Percentiles rank a stretch among this genome's conserved stretches.
These are phyloP conservation scores for Sporothrix curviconia DNA, from an alignment of 2,329 filamentous ascomycete species.

Conservation along the genomic window DNA sequence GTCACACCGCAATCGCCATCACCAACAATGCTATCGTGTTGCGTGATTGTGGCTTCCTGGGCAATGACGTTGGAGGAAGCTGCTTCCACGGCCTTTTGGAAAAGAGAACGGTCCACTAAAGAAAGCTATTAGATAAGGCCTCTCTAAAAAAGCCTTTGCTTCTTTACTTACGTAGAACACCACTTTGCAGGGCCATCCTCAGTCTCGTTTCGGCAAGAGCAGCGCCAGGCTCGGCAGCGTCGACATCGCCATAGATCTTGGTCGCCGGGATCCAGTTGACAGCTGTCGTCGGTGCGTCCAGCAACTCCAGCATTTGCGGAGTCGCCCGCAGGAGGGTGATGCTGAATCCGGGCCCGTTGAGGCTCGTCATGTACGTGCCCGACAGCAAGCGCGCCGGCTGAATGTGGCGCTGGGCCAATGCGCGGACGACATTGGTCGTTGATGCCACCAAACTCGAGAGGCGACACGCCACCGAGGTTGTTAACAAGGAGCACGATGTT, in stretches of 20 bases:
- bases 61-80: slow-evolving; percentile 21
- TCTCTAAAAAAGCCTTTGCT: too few relatives aligned
- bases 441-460: slow-evolving; percentile 65
- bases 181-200: background rate
- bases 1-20: slow-evolving; percentile 66
- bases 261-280: slow-evolving; percentile 52
- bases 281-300: slow-evolving; percentile 63
- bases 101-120: background rate
- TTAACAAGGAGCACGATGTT: slow-evolving; percentile 55
- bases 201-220: background rate
- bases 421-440: slow-evolving; percentile 58
- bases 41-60: slow-evolving; percentile 64
- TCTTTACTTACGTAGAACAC: background rate
- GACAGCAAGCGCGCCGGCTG: slow-evolving; percentile 56
- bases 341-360: slow-evolving; percentile 70
- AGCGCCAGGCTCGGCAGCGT: background rate
- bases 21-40: slow-evolving; percentile 73
- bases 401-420: slow-evolving; percentile 51
- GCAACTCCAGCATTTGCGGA: slow-evolving; percentile 54
- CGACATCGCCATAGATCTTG: background rate
- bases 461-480: slow-evolving; percentile 69
- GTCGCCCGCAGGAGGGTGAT: slow-evolving; percentile 43
- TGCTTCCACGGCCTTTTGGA: background rate
- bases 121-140: background rate
- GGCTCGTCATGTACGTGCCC: slow-evolving; percentile 70